Percentiles rank a stretch among this genome's conserved stretches.
Evolutionary conservation across 1,284 basidiomycete species (phyloP).

Genomic region (Xerocomus nothofagi): DNA sequence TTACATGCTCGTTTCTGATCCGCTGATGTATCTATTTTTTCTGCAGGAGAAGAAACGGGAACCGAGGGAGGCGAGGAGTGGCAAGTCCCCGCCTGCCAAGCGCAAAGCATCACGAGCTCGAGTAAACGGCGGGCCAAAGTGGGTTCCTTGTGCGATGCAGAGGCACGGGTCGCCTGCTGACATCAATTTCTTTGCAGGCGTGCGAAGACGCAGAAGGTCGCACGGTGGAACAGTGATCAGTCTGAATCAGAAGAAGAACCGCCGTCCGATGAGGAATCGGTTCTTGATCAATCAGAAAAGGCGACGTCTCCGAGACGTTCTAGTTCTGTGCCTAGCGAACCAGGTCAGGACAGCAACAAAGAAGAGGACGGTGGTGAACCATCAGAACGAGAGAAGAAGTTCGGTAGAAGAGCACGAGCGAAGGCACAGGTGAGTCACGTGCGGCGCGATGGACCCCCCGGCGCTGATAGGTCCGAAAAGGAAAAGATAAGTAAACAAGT

Average conservation of each 20-base stretch:
- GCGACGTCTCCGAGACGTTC: conserved; percentile 30
- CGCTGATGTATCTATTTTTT: neutral
- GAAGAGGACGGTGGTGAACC: conserved; percentile 35
- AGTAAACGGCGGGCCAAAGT: conserved; percentile 44
- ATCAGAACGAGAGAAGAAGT: conserved; percentile 31
- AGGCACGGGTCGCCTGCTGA: conserved; percentile 9
- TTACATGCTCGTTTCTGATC: neutral
- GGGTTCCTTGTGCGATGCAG: conserved; percentile 15
- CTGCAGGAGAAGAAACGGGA: conserved; percentile 38
- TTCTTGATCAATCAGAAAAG: conserved; percentile 29
- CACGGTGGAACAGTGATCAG: conserved; percentile 35
- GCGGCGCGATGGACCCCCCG: neutral
- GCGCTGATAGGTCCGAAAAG: conserved; percentile 12
- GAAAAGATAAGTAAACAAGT: conserved; percentile 35
- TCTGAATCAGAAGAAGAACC: conserved; percentile 38
- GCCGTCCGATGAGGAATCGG: conserved; percentile 30
- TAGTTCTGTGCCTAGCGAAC: conserved; percentile 28
- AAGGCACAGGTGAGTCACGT: conserved; percentile 43
- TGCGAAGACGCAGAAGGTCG: conserved; percentile 34
- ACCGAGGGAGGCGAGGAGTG: conserved; percentile 28
- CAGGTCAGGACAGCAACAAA: conserved; percentile 32
- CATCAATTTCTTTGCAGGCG: conserved; percentile 27
- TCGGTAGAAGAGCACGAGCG: conserved; percentile 43
- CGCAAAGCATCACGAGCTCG: conserved; percentile 43
- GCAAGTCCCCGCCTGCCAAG: conserved; percentile 39